Percentiles rank a stretch among this genome's conserved stretches.
Evolutionary conservation across 1,139 yeast genomes (phyloP).

Genomic region (Debaryomyces robertsiae): DNA sequence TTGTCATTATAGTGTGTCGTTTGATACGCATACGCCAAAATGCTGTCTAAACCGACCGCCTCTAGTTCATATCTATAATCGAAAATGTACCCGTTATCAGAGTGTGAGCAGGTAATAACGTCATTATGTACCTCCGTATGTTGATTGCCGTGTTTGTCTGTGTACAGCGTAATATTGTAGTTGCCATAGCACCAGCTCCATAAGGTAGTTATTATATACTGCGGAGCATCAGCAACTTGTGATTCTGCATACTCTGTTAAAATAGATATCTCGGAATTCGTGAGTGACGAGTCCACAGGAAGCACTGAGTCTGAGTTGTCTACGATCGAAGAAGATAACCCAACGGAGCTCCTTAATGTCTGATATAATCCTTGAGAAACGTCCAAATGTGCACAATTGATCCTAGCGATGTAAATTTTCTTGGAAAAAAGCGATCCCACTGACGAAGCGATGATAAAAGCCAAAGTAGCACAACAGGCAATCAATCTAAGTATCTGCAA

Average conservation of each 20-base stretch:
- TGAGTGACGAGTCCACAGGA: constrained; percentile 41
- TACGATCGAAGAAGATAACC: constrained; percentile 21
- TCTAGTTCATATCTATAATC: constrained; percentile 49
- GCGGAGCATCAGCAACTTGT: constrained; percentile 55
- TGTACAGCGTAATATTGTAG: constrained; percentile 30
- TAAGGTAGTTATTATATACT: constrained; percentile 44
- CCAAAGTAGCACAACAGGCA: constrained; percentile 24
- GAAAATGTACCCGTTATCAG: constrained; percentile 29
- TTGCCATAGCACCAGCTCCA: constrained; percentile 52
- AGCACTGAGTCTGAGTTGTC: constrained; percentile 19
- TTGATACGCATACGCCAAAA: constrained; percentile 51
- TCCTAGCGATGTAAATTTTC: constrained; percentile 36
- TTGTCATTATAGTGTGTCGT: constrained; percentile 21
- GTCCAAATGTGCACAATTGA: constrained; percentile 53
- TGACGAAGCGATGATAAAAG: constrained; percentile 28
- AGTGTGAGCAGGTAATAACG: constrained; percentile 24
- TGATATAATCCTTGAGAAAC: constrained; percentile 55
- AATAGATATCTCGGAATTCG: constrained; percentile 53
- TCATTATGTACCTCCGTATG: constrained; percentile 21
- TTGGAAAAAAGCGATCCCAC: constrained; percentile 31
- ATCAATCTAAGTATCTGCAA: constrained; percentile 34
- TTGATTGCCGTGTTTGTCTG: constrained; percentile 17
- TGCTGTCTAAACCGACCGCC: constrained; percentile 42
- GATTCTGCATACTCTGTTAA: constrained; percentile 49
- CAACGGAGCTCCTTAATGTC: constrained; percentile 42